phyloP scores from a whole-genome alignment of 495 filamentous ascomycete species.

The Lophiostoma macrostomum region DNA sequence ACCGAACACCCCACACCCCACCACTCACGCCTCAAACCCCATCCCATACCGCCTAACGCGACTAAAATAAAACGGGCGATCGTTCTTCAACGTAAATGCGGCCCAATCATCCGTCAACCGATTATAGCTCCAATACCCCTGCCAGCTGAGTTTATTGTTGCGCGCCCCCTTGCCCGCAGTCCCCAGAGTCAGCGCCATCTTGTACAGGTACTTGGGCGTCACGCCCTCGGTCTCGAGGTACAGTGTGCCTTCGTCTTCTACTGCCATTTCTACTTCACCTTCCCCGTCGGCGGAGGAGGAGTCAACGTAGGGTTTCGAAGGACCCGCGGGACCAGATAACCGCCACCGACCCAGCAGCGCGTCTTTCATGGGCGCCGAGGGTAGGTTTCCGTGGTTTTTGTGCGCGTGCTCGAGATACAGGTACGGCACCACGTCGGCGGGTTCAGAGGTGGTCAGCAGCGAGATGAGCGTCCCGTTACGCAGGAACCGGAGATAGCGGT shows the following conservation, averaged over 20 bases:
- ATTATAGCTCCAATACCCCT: slow-evolving; percentile 90
- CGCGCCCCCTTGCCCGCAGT: slow-evolving; percentile 53
- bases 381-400: slow-evolving; percentile 40
- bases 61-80: slow-evolving; percentile 83
- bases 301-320: neutral
- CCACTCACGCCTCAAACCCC: slow-evolving; percentile 13
- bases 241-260: slow-evolving; percentile 63
- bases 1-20: neutral
- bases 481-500: slow-evolving; percentile 93
- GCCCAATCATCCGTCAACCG: slow-evolving; percentile 84
- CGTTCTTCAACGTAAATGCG: slow-evolving; percentile 78
- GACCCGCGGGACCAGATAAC: slow-evolving; percentile 43
- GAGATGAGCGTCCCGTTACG: slow-evolving; percentile 79
- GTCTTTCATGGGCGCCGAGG: slow-evolving; percentile 54
- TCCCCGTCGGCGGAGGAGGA: neutral
- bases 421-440: slow-evolving; percentile 76
- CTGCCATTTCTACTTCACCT: slow-evolving; percentile 29
- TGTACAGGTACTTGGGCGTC: slow-evolving; percentile 72
- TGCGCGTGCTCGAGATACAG: slow-evolving; percentile 45
- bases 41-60: slow-evolving; percentile 67
- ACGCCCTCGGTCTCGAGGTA: slow-evolving; percentile 84
- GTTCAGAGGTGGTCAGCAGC: slow-evolving; percentile 74
- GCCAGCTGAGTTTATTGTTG: slow-evolving; percentile 86
- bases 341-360: slow-evolving; percentile 62
- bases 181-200: slow-evolving; percentile 68